Conservation (phyloP, 306 rosid species). For the Quercus gilva region DNA sequence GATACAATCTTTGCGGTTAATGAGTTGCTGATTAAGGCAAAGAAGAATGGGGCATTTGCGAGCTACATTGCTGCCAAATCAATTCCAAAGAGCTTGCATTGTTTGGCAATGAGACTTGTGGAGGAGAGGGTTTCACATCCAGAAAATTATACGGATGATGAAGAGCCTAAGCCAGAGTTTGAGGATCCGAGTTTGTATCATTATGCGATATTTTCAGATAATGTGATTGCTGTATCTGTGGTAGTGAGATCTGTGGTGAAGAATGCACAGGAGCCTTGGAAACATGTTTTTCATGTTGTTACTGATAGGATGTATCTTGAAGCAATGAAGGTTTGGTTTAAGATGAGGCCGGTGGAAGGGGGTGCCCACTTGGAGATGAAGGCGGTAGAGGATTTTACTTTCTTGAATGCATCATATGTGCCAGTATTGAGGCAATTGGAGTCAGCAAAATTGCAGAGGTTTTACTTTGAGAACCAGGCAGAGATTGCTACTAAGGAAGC, state of each 20-base stretch:
- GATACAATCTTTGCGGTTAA: conserved; percentile 91
- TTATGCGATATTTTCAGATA: conserved; percentile 93
- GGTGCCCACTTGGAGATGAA: conserved; percentile 86
- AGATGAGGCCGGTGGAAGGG: conserved; percentile 87
- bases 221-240: conserved; percentile 90
- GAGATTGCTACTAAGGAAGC: conserved; percentile 53
- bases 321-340: conserved; percentile 99
- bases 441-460: conserved; percentile 50
- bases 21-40: conserved; percentile 88
- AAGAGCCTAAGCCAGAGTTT: conserved; percentile 71
- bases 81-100: conserved; percentile 93
- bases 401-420: conserved; percentile 83
- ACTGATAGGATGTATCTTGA: conserved; percentile 95
- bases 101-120: conserved; percentile 93
- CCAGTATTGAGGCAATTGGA: conserved; percentile 75
- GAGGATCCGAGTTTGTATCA: conserved; percentile 91
- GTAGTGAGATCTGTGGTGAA: conserved; percentile 89
- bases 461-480: conserved; percentile 48
- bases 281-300: conserved; percentile 90
- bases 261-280: conserved; percentile 91
- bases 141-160: conserved; percentile 62
- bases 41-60: conserved; percentile 87
- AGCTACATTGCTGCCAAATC: conserved; percentile 92
- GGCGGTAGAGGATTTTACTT: conserved; percentile 76
- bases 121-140: conserved; percentile 87